Evolutionary conservation across 495 filamentous ascomycete genomes (phyloP).

Genomic region (Penicillium waksmanii): DNA sequence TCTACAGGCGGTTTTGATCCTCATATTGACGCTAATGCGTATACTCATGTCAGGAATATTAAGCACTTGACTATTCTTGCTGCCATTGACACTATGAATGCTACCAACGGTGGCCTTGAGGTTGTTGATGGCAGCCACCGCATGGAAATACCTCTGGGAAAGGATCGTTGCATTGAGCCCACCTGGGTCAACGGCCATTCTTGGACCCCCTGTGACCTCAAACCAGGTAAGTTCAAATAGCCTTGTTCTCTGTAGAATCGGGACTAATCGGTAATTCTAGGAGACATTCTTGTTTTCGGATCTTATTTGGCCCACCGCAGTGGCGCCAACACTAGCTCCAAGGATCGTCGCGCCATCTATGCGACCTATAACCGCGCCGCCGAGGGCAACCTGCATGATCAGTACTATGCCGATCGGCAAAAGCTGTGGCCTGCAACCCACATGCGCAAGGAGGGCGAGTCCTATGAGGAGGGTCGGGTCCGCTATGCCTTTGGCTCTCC

Average conservation of each 20-base stretch:
- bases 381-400: conserved; percentile 46
- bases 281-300: conserved; percentile 48
- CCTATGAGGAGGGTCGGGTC: conserved; percentile 42
- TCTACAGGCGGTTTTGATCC: conserved; percentile 41
- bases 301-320: conserved; percentile 51
- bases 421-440: conserved; percentile 50
- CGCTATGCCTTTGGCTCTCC: conserved; percentile 47
- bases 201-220: conserved; percentile 46
- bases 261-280: conserved; percentile 14
- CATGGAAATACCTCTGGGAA: conserved; percentile 42
- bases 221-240: conserved; percentile 29
- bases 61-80: conserved; percentile 50
- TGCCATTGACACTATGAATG: conserved; percentile 45
- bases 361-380: conserved; percentile 49
- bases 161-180: conserved; percentile 44
- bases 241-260: neutral
- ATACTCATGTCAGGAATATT: conserved; percentile 51
- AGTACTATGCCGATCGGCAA: conserved; percentile 47
- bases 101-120: conserved; percentile 47
- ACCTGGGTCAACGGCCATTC: conserved; percentile 42
- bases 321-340: conserved; percentile 42
- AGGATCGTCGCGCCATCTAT: conserved; percentile 46
- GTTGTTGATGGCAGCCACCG: conserved; percentile 47
- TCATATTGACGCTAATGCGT: conserved; percentile 52
- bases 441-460: conserved; percentile 41